Conservation (phyloP, 179 eudicot species). For the Spinacia oleracea region DNA sequence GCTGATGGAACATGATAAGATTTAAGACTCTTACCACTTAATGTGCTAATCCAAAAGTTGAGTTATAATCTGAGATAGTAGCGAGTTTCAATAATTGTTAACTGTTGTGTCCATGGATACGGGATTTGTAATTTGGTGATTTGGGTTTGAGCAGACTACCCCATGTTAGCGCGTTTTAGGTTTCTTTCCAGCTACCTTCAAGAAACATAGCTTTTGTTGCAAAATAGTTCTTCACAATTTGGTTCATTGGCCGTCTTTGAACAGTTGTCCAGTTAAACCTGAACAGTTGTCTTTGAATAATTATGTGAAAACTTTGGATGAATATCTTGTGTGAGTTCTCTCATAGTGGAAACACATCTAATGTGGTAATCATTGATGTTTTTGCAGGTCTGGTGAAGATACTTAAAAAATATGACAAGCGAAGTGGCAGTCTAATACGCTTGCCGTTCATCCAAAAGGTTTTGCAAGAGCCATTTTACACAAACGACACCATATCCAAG, state of each 20-base stretch:
- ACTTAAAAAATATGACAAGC: conserved; percentile 48
- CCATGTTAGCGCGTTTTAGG: neutral
- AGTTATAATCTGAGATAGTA: neutral
- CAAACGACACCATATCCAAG: conserved; percentile 42
- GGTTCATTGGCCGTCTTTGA: neutral
- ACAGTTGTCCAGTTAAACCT: neutral
- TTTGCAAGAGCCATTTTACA: conserved; percentile 49
- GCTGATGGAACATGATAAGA: neutral
- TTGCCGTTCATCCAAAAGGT: conserved; percentile 49
- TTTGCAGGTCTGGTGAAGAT: conserved; percentile 50
- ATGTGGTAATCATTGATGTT: conserved; percentile 14
- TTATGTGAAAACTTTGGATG: neutral
- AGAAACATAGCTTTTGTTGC: neutral
- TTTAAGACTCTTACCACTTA: neutral
- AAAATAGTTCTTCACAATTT: neutral
- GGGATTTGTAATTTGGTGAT: neutral
- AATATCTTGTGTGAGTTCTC: neutral
- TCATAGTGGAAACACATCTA: neutral
- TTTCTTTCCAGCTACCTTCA: neutral
- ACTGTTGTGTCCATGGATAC: neutral
- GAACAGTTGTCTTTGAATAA: neutral
- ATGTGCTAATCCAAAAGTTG: neutral
- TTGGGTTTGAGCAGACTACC: neutral
- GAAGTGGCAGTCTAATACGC: conserved; percentile 45
- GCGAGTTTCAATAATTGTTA: neutral